A percentile compares a stretch with the other conserved stretches of the same genome.
These are phyloP conservation scores for Mrakiaceae sp. DNA, from an alignment of 1,284 basidiomycete genomes.

Conservation along the genomic window DNA sequence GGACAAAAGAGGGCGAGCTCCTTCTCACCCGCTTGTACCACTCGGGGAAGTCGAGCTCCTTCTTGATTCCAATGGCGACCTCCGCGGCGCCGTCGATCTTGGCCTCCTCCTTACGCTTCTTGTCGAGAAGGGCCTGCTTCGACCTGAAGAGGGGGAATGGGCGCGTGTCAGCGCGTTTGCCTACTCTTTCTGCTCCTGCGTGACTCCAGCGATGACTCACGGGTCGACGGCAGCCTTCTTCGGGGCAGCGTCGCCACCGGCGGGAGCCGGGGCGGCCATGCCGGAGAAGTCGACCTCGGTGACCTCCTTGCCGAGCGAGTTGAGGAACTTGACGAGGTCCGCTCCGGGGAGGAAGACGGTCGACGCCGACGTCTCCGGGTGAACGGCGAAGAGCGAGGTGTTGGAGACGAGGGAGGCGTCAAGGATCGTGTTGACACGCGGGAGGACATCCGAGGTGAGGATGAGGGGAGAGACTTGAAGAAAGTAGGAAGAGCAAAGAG, in stretches of 20 bases:
- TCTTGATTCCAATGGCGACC: constrained; percentile 87
- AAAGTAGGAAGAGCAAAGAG: constrained; percentile 5
- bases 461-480: constrained; percentile 63
- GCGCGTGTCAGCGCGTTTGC: neutral
- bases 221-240: neutral
- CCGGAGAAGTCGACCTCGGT: constrained; percentile 62
- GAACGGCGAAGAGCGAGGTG: constrained; percentile 53
- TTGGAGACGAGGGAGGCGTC: constrained; percentile 62
- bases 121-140: constrained; percentile 28
- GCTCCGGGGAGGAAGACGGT: constrained; percentile 66
- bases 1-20: neutral
- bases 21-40: constrained; percentile 82
- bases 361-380: constrained; percentile 54
- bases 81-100: constrained; percentile 79
- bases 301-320: constrained; percentile 51
- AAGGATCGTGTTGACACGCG: constrained; percentile 64
- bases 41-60: constrained; percentile 81
- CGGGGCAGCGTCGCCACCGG: constrained; percentile 15
- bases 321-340: constrained; percentile 62
- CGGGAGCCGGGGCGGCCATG: constrained; percentile 31
- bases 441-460: constrained; percentile 55
- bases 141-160: too few relatives aligned
- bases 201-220: too few relatives aligned
- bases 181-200: constrained; percentile 21
- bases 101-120: constrained; percentile 55